Evolutionary conservation across 257 asterid species (phyloP), one percentile per base, ranked within the genome.

Genomic region (Asclepias syriaca): DNA sequence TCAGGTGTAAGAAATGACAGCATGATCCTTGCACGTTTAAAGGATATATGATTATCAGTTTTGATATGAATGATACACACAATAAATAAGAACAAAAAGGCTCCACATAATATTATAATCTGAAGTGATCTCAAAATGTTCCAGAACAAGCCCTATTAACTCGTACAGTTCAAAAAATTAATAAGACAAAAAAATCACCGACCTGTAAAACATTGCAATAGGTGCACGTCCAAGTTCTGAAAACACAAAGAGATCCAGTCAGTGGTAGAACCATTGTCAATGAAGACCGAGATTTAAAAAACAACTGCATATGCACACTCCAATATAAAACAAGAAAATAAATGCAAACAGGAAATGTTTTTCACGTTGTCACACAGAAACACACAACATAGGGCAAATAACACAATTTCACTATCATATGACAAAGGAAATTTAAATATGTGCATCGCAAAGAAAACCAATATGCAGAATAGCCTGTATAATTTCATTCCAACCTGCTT

Each of bases 121-220:
- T 19, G 22, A 16, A 5, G 50, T 32, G 43, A 69, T 15, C n/a
- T 18, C 45, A 50, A 7, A 53, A 68, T 5, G 8, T 45, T 48
- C 8, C 27, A 2, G 13, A 68, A 61, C 50, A 4, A 34, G 29
- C 3, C 24, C 27, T 32, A 54, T 19, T 8, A 64, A 45, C 13
- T 40, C 34, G 40, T 2, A 48, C 8, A 55, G 63, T 45, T 53
- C 14, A 51, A 48, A 24, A 69, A 24, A 63, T 53, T 16, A 24
- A 68, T 49, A 72, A 37, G 22, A 45, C 68, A 15, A 29, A 11
- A 64, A 29, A 54, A 65, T 21, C 21, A 21, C 46, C 12, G 85
- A 95, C 99, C 99, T 92, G 99, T 81, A 90, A 65, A 72, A 83
- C 80, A 71, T 87, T 80, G 90, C 99, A 95, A 85, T 86, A 74